phyloP scores from a whole-genome alignment of 257 asterid species.

The Dorcoceras hygrometricum region DNA sequence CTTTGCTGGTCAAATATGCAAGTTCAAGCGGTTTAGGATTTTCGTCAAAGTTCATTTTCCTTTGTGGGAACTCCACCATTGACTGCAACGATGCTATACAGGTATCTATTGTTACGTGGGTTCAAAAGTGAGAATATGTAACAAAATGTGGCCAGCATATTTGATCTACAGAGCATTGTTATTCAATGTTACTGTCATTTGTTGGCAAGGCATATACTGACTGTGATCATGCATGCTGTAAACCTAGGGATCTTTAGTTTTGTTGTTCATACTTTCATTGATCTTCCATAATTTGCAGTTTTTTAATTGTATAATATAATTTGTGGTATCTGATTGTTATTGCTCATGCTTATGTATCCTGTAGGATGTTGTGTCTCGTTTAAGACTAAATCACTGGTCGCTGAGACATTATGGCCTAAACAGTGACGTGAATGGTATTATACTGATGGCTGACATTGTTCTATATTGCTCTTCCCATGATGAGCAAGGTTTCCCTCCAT shows the following conservation, averaged over 20 bases:
- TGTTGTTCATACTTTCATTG: not conserved
- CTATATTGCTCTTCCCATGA: conserved; percentile 87
- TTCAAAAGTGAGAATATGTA: not conserved
- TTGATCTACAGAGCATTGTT: conserved; percentile 13
- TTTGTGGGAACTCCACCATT: conserved; percentile 79
- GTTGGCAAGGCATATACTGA: not conserved
- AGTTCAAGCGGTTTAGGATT: conserved; percentile 47
- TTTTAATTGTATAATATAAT: conserved; percentile 13
- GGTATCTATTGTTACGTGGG: conserved; percentile 35
- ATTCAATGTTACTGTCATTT: conserved; percentile 8
- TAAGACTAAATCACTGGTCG: conserved; percentile 73
- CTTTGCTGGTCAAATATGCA: conserved; percentile 70
- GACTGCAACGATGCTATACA: conserved; percentile 69
- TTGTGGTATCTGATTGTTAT: conserved; percentile 20
- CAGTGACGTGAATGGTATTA: conserved; percentile 64
- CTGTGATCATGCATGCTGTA: conserved; percentile 20
- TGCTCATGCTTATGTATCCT: conserved; percentile 24
- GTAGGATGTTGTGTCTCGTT: conserved; percentile 71
- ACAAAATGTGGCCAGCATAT: conserved; percentile 8
- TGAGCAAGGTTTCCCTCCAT: conserved; percentile 87
- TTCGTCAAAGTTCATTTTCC: conserved; percentile 66
- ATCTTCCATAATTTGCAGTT: conserved; percentile 2
- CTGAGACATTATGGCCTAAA: conserved; percentile 70
- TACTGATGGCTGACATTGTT: conserved; percentile 87
- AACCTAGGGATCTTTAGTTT: conserved; percentile 12